phyloP scores from a whole-genome alignment of 768 basidiomycete genomes.

The Pisolithus marmoratus region DNA sequence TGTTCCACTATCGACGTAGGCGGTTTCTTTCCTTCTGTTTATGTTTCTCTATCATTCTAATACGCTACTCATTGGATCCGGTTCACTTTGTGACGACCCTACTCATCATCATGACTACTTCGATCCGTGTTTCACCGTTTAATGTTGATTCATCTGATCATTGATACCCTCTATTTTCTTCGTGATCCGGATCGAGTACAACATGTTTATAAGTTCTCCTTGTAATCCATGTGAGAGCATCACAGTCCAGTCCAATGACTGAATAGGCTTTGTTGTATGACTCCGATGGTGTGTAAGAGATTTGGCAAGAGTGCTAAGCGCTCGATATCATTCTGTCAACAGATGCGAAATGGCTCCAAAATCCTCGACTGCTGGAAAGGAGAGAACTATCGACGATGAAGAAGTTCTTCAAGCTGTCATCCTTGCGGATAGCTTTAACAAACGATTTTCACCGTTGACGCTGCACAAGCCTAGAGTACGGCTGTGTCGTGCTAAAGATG shows the following conservation, averaged over 20 bases:
- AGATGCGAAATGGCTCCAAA: constrained; percentile 58
- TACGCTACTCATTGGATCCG: constrained; percentile 57
- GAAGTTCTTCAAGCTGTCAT: constrained; percentile 92
- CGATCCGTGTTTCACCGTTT: constrained; percentile 55
- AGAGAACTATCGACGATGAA: constrained; percentile 68
- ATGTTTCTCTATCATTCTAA: constrained; percentile 26
- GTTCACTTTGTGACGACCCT: constrained; percentile 51
- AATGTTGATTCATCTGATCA: constrained; percentile 63
- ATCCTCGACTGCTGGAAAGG: constrained; percentile 45
- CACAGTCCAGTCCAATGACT: neutral
- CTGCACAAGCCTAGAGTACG: constrained; percentile 79
- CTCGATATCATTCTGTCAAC: constrained; percentile 5
- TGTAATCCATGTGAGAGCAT: constrained; percentile 25
- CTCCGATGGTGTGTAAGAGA: neutral
- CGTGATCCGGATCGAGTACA: constrained; percentile 24
- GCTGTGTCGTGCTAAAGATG: constrained; percentile 7
- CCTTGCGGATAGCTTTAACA: constrained; percentile 95
- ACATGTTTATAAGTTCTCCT: constrained; percentile 29
- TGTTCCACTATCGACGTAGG: constrained; percentile 33
- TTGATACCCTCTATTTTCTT: constrained; percentile 42
- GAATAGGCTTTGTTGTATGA: neutral
- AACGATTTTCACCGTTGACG: constrained; percentile 87
- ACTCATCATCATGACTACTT: constrained; percentile 56
- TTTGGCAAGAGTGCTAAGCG: neutral
- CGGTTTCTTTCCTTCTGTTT: constrained; percentile 31